A percentile compares a stretch with the other conserved stretches of the same genome.
phyloP scores from a whole-genome alignment of 176 grass and related monocot species.

The Triticum urartu region DNA sequence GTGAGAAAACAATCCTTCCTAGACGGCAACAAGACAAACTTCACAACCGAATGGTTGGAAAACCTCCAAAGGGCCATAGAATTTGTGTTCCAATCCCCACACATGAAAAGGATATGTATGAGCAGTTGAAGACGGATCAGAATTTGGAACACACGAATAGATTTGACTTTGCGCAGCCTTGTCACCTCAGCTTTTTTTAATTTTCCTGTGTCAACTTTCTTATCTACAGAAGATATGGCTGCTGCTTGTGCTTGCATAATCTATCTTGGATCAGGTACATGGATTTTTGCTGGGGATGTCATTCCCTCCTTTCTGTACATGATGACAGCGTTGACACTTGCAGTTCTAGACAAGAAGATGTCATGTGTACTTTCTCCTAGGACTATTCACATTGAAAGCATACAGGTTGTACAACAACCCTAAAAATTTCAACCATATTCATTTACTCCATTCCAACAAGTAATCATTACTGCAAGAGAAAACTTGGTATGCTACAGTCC shows the following conservation, averaged over 20 bases:
- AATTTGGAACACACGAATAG: constrained; percentile 23
- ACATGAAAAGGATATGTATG: constrained; percentile 12
- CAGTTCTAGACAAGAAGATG: constrained; percentile 20
- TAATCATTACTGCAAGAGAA: background rate
- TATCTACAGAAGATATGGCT: constrained; percentile 24
- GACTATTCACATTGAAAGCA: constrained; percentile 43
- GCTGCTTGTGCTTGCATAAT: constrained; percentile 28
- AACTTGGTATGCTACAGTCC: background rate
- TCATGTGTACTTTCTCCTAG: background rate
- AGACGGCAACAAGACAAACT: constrained; percentile 19
- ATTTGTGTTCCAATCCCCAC: constrained; percentile 16
- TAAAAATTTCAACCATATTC: background rate
- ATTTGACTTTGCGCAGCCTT: constrained; percentile 22
- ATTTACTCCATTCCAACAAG: background rate
- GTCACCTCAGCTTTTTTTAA: constrained; percentile 12
- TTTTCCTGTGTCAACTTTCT: constrained; percentile 26
- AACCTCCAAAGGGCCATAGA: background rate
- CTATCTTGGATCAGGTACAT: constrained; percentile 26
- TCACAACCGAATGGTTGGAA: constrained; percentile 4
- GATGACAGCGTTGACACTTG: constrained; percentile 19
- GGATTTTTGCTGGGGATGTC: constrained; percentile 19
- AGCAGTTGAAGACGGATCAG: constrained; percentile 19
- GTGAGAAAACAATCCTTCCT: background rate
- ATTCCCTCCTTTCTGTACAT: constrained; percentile 13
- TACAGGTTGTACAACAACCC: background rate